Conservation (phyloP, 228 moss, liverwort and hornwort species). For the Sphagnum fallax region DNA sequence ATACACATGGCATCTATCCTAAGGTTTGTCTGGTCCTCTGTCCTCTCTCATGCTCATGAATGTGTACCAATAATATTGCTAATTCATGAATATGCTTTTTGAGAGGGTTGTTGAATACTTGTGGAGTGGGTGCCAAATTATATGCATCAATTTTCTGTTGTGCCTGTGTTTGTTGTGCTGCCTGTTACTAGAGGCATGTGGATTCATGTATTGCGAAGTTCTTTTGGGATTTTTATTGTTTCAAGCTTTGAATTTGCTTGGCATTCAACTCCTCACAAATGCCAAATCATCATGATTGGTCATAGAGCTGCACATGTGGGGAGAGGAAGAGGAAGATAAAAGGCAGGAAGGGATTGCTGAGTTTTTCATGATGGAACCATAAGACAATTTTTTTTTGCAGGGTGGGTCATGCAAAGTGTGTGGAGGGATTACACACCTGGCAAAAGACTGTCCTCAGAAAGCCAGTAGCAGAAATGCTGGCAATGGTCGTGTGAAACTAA, state of each 20-base stretch:
- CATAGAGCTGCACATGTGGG: neutral
- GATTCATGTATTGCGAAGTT: neutral
- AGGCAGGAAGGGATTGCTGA: neutral
- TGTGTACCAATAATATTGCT: no score
- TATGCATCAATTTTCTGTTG: no score
- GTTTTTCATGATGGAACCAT: no score
- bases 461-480: constrained; percentile 48
- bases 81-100: no score
- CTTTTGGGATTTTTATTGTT: neutral
- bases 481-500: constrained; percentile 59
- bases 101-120: no score
- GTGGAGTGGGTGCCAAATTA: no score
- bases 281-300: neutral
- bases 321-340: neutral
- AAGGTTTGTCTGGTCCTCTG: constrained; percentile 20
- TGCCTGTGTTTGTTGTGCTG: no score
- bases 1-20: constrained; percentile 57
- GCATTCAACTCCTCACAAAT: neutral
- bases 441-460: constrained; percentile 82
- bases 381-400: constrained; percentile 18
- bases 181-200: neutral
- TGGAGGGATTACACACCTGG: constrained; percentile 76
- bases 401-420: constrained; percentile 94
- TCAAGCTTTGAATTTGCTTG: neutral
- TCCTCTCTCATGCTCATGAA: neutral